phyloP scores from a whole-genome alignment of 2,329 filamentous ascomycete species.

The Aspergillus phoenicis region DNA sequence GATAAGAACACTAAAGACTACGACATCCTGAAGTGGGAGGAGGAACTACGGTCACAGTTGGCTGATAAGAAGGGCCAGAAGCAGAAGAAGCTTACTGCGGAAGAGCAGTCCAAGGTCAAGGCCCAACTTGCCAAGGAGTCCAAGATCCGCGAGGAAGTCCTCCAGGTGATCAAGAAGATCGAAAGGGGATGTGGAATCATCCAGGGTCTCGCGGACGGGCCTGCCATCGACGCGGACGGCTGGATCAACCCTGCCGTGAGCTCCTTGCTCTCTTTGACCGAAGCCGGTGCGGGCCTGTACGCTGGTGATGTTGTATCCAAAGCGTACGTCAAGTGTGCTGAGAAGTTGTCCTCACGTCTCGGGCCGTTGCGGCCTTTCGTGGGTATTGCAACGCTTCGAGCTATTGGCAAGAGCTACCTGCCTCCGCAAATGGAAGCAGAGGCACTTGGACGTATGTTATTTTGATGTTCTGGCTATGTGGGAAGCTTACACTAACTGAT shows the following conservation, averaged over 20 bases:
- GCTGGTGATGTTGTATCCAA: constrained; percentile 77
- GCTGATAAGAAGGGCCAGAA: constrained; percentile 86
- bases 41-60: constrained; percentile 81
- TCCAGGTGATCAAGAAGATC: constrained; percentile 68
- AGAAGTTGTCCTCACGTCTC: constrained; percentile 72
- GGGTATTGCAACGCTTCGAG: constrained; percentile 81
- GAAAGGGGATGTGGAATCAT: constrained; percentile 85
- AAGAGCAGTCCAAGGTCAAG: constrained; percentile 88
- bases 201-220: constrained; percentile 76
- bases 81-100: constrained; percentile 84
- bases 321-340: constrained; percentile 77
- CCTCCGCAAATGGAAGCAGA: constrained; percentile 74
- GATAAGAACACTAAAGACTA: constrained; percentile 95
- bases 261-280: constrained; percentile 70
- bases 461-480: not conserved
- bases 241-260: constrained; percentile 86
- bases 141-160: constrained; percentile 73
- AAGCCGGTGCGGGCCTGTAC: constrained; percentile 75
- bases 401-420: constrained; percentile 72
- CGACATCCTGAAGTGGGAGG: constrained; percentile 95
- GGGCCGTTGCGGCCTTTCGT: constrained; percentile 79
- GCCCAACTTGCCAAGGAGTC: constrained; percentile 87
- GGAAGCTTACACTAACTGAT: constrained; percentile 18
- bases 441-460: constrained; percentile 66
- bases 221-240: constrained; percentile 81